phyloP scores from a whole-genome alignment of 2,329 filamentous ascomycete genomes.

The Pyrenophora graminea region DNA sequence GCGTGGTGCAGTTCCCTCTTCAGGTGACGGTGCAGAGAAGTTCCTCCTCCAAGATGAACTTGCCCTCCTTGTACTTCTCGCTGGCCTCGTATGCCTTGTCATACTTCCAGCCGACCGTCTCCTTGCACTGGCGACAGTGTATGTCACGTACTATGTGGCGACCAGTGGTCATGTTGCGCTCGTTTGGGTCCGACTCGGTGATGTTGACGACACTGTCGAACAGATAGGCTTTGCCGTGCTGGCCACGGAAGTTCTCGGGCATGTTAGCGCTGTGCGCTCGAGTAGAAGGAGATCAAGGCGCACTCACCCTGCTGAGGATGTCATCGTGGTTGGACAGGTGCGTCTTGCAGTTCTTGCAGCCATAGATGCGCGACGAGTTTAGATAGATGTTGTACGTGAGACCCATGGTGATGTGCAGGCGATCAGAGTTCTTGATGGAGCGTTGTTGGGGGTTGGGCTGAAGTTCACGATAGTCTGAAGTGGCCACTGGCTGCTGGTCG shows the following conservation, averaged over 20 bases:
- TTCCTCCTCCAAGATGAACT: constrained; percentile 94
- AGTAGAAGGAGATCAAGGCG: not conserved
- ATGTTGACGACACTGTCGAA: constrained; percentile 95
- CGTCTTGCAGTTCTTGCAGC: constrained; percentile 90
- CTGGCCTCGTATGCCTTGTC: constrained; percentile 90
- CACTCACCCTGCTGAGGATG: constrained; percentile 84
- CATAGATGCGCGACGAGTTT: constrained; percentile 83
- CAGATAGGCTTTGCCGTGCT: constrained; percentile 96
- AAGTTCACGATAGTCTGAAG: constrained; percentile 12
- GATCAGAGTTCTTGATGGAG: constrained; percentile 6
- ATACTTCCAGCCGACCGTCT: constrained; percentile 97
- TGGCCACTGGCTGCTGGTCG: constrained; percentile 14
- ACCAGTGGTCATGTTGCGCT: constrained; percentile 98
- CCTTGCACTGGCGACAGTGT: constrained; percentile 84
- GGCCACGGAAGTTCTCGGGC: constrained; percentile 89
- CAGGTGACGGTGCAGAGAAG: constrained; percentile 75
- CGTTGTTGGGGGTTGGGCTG: constrained; percentile 7
- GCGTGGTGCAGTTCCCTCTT: constrained; percentile 14
- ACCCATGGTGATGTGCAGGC: constrained; percentile 65
- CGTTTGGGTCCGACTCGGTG: constrained; percentile 77
- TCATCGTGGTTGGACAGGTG: constrained; percentile 95
- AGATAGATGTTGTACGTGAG: constrained; percentile 92
- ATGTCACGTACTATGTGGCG: constrained; percentile 95
- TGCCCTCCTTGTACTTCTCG: constrained; percentile 99
- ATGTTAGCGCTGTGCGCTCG: constrained; percentile 8